Conservation (phyloP, 164 flowering plant species). For the Chimonanthus praecox region DNA sequence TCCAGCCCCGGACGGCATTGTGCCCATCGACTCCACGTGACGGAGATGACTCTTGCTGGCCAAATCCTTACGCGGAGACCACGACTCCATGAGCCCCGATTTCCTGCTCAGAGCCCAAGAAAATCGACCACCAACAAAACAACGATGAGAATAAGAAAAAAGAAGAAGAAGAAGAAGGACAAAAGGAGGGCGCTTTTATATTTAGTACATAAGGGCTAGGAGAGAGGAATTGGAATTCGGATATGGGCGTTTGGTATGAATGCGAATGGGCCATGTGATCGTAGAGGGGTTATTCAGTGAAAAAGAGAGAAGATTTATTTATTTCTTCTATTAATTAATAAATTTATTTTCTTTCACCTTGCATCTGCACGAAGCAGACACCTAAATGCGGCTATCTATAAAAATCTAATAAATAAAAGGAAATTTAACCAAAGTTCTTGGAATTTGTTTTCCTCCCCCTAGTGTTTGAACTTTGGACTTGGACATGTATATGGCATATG, state of each 20-base stretch:
- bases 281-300: background rate
- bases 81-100: background rate
- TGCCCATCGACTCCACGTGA: conserved; percentile 16
- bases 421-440: too few relatives aligned
- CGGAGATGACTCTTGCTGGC: conserved; percentile 5
- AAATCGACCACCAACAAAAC: background rate
- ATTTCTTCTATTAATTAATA: background rate
- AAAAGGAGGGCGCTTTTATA: background rate
- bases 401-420: too few relatives aligned
- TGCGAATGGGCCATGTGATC: background rate
- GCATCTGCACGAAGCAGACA: background rate
- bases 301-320: background rate
- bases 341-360: background rate
- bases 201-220: background rate
- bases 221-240: background rate
- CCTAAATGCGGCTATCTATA: background rate
- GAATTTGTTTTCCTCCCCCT: too few relatives aligned
- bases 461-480: too few relatives aligned
- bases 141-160: too few relatives aligned
- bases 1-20: conserved; percentile 32
- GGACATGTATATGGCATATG: too few relatives aligned
- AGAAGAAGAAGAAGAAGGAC: background rate
- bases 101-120: background rate
- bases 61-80: conserved; percentile 1
- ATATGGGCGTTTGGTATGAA: background rate